Evolutionary conservation across 805 yeast species (phyloP).

Genomic region (Torulaspora microellipsoides): DNA sequence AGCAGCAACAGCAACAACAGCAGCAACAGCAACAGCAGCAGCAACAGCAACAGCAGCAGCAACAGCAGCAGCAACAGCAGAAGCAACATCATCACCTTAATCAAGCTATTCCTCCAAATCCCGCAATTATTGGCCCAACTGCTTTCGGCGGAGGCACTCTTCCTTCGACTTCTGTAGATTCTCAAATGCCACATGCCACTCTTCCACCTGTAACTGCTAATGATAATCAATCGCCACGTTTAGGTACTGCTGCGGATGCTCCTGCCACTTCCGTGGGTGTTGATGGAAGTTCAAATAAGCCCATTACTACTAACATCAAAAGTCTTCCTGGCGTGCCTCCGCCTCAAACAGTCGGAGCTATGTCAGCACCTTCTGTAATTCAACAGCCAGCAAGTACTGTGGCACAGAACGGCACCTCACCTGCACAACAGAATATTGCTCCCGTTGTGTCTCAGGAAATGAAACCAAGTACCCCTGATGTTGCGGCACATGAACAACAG

Average conservation of each 20-base stretch:
- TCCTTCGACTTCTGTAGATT: constrained; percentile 15
- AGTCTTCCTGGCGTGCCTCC: constrained; percentile 1
- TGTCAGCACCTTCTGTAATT: background rate
- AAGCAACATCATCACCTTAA: no score
- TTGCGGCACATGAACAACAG: constrained; percentile 18
- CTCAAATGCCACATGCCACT: constrained; percentile 16
- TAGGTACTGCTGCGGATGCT: constrained; percentile 14
- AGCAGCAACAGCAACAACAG: constrained; percentile 28
- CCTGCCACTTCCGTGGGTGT: constrained; percentile 11
- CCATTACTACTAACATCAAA: background rate
- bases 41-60: constrained; percentile 20
- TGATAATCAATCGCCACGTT: constrained; percentile 20
- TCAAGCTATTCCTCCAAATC: constrained; percentile 10
- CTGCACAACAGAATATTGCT: constrained; percentile 4
- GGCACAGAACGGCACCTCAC: constrained; percentile 2
- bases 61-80: constrained; percentile 18
- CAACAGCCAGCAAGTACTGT: constrained; percentile 1
- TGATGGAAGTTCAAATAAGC: background rate
- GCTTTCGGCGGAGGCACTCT: constrained; percentile 15
- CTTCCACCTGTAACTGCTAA: constrained; percentile 24
- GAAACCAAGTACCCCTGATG: constrained; percentile 4
- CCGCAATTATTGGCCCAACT: constrained; percentile 6
- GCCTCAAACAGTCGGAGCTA: background rate
- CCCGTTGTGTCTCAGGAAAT: constrained; percentile 8
- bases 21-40: constrained; percentile 24